A percentile compares a stretch with the other conserved stretches of the same genome.
Evolutionary conservation across 495 filamentous ascomycete species (phyloP).

Genomic region (Aspergillus sclerotiicarbonarius): DNA sequence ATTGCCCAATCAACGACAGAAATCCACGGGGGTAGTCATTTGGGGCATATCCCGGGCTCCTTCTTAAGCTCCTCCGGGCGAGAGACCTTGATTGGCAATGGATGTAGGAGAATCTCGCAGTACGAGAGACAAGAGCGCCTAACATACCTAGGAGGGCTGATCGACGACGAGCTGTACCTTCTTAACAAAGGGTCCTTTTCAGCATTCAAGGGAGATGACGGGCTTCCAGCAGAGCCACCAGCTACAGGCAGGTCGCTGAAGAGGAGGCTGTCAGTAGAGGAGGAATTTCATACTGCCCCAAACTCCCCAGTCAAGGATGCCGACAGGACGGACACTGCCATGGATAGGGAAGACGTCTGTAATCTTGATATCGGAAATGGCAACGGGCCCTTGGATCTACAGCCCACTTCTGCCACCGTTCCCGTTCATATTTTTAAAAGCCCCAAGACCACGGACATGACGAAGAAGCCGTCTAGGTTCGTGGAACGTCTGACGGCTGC

Average conservation of each 20-base stretch:
- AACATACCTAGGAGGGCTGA: constrained; percentile 25
- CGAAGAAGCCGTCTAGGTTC: constrained; percentile 16
- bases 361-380: constrained; percentile 8
- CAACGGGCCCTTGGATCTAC: constrained; percentile 5
- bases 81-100: not conserved
- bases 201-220: not conserved
- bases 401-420: constrained; percentile 1
- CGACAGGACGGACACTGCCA: not conserved
- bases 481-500: constrained; percentile 23
- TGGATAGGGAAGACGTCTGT: constrained; percentile 11
- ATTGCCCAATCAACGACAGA: constrained; percentile 1
- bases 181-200: constrained; percentile 16
- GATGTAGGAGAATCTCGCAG: constrained; percentile 3
- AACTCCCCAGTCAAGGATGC: constrained; percentile 33
- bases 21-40: not conserved
- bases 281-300: constrained; percentile 41
- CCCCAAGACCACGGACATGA: constrained; percentile 1
- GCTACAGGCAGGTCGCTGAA: constrained; percentile 17
- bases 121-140: constrained; percentile 22
- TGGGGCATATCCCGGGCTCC: constrained; percentile 5
- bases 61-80: not conserved
- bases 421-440: constrained; percentile 8
- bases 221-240: not conserved
- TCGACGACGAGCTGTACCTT: constrained; percentile 31
- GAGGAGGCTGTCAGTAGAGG: constrained; percentile 25